Percentiles rank a stretch among this genome's conserved stretches.
Conservation (phyloP, 2,329 filamentous ascomycete genomes). For the Claviceps sp. region DNA sequence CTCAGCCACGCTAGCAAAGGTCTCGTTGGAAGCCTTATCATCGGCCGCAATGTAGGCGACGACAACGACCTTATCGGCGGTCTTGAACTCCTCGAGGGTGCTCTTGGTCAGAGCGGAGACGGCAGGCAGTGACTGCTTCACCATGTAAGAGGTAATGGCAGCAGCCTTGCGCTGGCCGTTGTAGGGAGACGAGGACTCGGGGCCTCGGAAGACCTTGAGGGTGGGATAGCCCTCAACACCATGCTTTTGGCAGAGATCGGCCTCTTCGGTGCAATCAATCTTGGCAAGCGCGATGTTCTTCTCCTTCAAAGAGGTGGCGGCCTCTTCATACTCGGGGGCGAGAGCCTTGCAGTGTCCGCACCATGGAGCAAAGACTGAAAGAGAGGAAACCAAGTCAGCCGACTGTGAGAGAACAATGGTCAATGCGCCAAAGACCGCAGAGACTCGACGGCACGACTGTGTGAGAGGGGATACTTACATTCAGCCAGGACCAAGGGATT, state of each 20-base stretch:
- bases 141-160: constrained; percentile 76
- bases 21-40: constrained; percentile 77
- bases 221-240: constrained; percentile 97
- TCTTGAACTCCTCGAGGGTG: constrained; percentile 91
- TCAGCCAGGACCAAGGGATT: constrained; percentile 88
- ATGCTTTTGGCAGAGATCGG: constrained; percentile 76
- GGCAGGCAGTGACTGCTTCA: constrained; percentile 90
- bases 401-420: too few relatives aligned
- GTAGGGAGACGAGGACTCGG: constrained; percentile 67
- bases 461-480: constrained; percentile 47
- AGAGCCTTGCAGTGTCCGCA: constrained; percentile 98
- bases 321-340: constrained; percentile 80
- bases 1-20: constrained; percentile 61
- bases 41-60: constrained; percentile 73
- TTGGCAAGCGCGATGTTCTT: constrained; percentile 78
- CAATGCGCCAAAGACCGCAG: background rate
- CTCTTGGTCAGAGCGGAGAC: constrained; percentile 74
- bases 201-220: constrained; percentile 94
- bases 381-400: background rate
- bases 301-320: constrained; percentile 71
- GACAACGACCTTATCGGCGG: constrained; percentile 88
- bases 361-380: constrained; percentile 82
- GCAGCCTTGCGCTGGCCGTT: constrained; percentile 78
- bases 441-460: background rate
- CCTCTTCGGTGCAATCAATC: constrained; percentile 90